A percentile compares a stretch with the other conserved stretches of the same genome.
These are phyloP conservation scores for Agapanthus africanus DNA, from an alignment of 106 monocot species.

Conservation along the genomic window DNA sequence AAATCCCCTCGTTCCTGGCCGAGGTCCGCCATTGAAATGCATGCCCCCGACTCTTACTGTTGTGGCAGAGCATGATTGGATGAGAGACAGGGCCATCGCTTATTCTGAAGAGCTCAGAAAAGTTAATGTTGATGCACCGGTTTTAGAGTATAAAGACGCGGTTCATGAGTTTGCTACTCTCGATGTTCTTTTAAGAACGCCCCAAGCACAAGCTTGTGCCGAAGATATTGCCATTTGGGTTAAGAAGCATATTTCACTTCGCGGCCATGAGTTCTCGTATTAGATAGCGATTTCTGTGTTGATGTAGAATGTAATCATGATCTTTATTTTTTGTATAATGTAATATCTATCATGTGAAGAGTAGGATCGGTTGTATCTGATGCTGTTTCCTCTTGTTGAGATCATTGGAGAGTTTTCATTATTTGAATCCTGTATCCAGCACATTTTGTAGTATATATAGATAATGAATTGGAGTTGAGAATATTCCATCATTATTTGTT, in stretches of 20 bases:
- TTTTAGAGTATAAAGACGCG: constrained; percentile 48
- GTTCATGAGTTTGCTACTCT: constrained; percentile 54
- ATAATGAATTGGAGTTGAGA: too few species aligned
- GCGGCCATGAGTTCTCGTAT: constrained; percentile 51
- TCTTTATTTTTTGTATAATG: constrained; percentile 15
- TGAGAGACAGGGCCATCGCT: constrained; percentile 50
- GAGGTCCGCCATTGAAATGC: constrained; percentile 37
- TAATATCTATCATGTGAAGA: constrained; percentile 1
- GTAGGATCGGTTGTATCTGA: not conserved
- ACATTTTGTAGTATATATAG: constrained; percentile 5
- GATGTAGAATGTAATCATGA: constrained; percentile 10
- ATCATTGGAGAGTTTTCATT: constrained; percentile 2
- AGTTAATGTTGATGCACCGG: constrained; percentile 45
- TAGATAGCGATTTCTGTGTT: constrained; percentile 11
- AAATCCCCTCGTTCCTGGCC: constrained; percentile 34
- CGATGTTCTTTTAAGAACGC: constrained; percentile 37
- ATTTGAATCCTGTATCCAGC: constrained; percentile 5
- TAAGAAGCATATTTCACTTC: constrained; percentile 42
- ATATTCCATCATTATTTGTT: too few species aligned
- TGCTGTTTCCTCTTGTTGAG: not conserved
- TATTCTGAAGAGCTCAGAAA: constrained; percentile 50
- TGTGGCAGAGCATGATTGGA: constrained; percentile 55
- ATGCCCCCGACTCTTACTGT: constrained; percentile 55
- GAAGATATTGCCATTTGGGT: constrained; percentile 60
- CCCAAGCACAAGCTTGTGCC: constrained; percentile 46